phyloP scores from a whole-genome alignment of 306 rosid species.

The Gastrolobium villosum region DNA sequence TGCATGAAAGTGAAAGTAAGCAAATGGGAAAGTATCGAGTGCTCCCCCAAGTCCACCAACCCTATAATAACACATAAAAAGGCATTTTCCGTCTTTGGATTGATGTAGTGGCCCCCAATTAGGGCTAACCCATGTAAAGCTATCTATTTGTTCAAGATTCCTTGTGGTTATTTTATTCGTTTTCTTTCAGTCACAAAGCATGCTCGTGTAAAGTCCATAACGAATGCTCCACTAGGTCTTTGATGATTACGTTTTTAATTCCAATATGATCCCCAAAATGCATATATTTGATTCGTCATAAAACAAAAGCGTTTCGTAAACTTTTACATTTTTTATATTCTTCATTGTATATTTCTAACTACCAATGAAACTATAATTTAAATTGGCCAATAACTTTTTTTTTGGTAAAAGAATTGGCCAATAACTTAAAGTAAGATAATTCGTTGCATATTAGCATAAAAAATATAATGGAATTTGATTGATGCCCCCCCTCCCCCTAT shows the following conservation, averaged over 20 bases:
- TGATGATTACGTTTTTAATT: conserved; percentile 52
- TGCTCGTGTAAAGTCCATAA: conserved; percentile 23
- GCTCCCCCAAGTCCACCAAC: conserved; percentile 35
- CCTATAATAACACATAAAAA: conserved; percentile 39
- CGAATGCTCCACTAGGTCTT: conserved; percentile 54
- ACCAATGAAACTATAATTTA: not conserved
- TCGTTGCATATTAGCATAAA: not conserved
- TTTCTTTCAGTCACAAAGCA: conserved; percentile 44
- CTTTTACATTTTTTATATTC: not conserved
- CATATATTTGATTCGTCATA: conserved; percentile 13
- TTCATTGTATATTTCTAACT: not conserved
- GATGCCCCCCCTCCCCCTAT: not conserved
- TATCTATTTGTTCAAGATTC: conserved; percentile 45
- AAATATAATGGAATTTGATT: not conserved
- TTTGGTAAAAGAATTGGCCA: no score
- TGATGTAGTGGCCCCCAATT: conserved; percentile 47
- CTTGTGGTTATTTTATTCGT: conserved; percentile 33
- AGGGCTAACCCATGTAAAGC: conserved; percentile 26
- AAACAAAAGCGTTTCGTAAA: not conserved
- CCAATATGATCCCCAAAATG: conserved; percentile 1
- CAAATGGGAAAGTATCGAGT: conserved; percentile 16
- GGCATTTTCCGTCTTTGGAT: conserved; percentile 57
- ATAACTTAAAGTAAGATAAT: not conserved
- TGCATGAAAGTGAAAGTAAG: conserved; percentile 39
- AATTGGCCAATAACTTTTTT: not conserved